Evolutionary conservation across 129 eudicot genomes (phyloP), one percentile per base, ranked within the genome.

Genomic region (Tanacetum coccineum): DNA sequence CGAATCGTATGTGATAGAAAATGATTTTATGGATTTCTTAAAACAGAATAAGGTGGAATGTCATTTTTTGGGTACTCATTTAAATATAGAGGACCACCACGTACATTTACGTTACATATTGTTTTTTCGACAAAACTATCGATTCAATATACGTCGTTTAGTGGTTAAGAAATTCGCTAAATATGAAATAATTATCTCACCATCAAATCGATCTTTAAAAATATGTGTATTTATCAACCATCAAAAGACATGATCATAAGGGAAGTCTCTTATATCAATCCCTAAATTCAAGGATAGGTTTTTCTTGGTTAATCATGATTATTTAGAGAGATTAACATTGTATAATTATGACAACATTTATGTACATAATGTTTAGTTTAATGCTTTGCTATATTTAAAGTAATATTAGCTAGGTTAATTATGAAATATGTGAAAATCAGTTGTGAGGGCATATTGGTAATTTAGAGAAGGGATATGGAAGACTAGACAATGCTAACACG

Each of bases 401-500:
- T 30, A 30, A n/a, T n/a, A n/a, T n/a, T 4, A 62, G 17, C 4
- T 51, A n/a, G 64, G 17, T 14, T 40, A 42, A 26, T 55, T 69
- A 69, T 69, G 40, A 36, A 36, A 26, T 4, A 28, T 70, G 17
- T 68, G 51, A 57, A 67, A 40, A 59, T 20, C 22, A 60, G 32
- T 30, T n/a, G 49, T 42, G 68, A 71, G 81, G 72, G 77, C 50
- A 77, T 39, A 65, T 49, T 58, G 70, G 72, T 76, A n/a, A 64
- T 17, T 15, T 21, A 59, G 66, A 59, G 52, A 61, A 18, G 12
- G 57, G 73, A 15, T 42, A 60, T 60, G 67, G 71, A 69, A 67
- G 81, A 82, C 73, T 74, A 69, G 82, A 74, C 70, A 80, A 57
- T 62, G 79, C 71, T 63, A 53, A 40, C 76, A 62, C 50, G 73